Percentiles rank a stretch among this genome's conserved stretches.
Evolutionary conservation across 495 filamentous ascomycete species (phyloP).

Genomic region (Pseudotulostoma volvatum): DNA sequence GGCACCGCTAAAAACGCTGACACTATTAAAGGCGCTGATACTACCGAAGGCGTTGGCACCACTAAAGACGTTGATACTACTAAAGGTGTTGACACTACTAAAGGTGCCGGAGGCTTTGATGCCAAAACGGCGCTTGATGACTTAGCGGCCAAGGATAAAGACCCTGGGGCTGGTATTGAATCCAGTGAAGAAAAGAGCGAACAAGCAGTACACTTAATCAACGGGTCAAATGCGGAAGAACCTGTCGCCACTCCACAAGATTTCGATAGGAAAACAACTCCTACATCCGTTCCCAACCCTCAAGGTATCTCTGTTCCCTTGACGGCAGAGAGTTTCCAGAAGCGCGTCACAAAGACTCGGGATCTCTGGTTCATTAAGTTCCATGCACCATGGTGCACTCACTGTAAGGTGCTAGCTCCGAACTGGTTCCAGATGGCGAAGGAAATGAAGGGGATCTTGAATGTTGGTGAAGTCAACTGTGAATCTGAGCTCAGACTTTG

Average conservation of each 20-base stretch:
- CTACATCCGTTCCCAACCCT: constrained; percentile 46
- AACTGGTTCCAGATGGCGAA: constrained; percentile 80
- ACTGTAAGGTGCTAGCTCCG: constrained; percentile 83
- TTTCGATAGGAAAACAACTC: constrained; percentile 22
- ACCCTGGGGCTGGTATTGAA: constrained; percentile 25
- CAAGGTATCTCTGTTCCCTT: constrained; percentile 58
- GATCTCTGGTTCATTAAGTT: constrained; percentile 99
- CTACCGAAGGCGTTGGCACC: too few relatives aligned
- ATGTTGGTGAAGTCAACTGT: constrained; percentile 94
- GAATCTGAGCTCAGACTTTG: constrained; percentile 69
- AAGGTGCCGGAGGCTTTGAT: too few relatives aligned
- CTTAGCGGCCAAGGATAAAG: constrained; percentile 33
- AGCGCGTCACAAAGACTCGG: constrained; percentile 64
- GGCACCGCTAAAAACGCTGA: too few relatives aligned
- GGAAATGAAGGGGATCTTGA: constrained; percentile 73
- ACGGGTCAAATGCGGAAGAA: constrained; percentile 18
- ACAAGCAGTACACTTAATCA: constrained; percentile 17
- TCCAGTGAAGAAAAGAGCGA: constrained; percentile 32
- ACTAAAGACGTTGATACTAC: too few relatives aligned
- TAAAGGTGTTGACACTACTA: too few relatives aligned
- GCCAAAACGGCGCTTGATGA: constrained; percentile 29
- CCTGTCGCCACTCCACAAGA: constrained; percentile 11
- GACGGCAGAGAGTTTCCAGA: constrained; percentile 73
- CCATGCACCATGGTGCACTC: constrained; percentile 91
- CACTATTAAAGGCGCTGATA: too few relatives aligned